Evolutionary conservation across 164 flowering plant genomes (phyloP).

Genomic region (Santalum album): DNA sequence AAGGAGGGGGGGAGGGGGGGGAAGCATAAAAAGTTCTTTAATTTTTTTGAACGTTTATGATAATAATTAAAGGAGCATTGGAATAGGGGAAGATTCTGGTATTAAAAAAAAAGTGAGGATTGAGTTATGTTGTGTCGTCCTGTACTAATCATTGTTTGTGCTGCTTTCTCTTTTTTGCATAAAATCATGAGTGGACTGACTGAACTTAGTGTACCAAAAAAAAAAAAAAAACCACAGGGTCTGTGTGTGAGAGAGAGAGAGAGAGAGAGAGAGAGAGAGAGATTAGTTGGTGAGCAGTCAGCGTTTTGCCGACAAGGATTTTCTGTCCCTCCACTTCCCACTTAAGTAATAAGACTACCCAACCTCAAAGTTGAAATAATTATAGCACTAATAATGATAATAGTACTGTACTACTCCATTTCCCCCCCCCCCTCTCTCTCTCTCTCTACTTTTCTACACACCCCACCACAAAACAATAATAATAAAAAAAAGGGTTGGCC

Average conservation of each 20-base stretch:
- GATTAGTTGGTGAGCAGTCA: slow-evolving; percentile 36
- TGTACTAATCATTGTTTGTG: slow-evolving; percentile 19
- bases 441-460: slow-evolving; percentile 11
- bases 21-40: no score
- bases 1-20: no score
- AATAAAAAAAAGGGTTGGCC: no score
- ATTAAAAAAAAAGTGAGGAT: slow-evolving; percentile 13
- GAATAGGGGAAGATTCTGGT: slow-evolving; percentile 23
- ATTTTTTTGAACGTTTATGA: no score
- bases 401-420: background rate
- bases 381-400: background rate
- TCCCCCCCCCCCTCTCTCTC: background rate
- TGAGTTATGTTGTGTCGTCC: slow-evolving; percentile 10
- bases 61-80: slow-evolving; percentile 11
- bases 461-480: slow-evolving; percentile 16
- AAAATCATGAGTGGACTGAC: slow-evolving; percentile 23
- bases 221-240: no score
- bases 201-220: no score
- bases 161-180: slow-evolving; percentile 11
- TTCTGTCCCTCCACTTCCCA: slow-evolving; percentile 30
- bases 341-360: slow-evolving; percentile 21
- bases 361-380: slow-evolving; percentile 7
- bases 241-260: background rate
- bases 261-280: slow-evolving; percentile 7
- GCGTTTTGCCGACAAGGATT: slow-evolving; percentile 37